Evolutionary conservation across 2,329 filamentous ascomycete species (phyloP).

Genomic region (Drechslerella dactyloides): DNA sequence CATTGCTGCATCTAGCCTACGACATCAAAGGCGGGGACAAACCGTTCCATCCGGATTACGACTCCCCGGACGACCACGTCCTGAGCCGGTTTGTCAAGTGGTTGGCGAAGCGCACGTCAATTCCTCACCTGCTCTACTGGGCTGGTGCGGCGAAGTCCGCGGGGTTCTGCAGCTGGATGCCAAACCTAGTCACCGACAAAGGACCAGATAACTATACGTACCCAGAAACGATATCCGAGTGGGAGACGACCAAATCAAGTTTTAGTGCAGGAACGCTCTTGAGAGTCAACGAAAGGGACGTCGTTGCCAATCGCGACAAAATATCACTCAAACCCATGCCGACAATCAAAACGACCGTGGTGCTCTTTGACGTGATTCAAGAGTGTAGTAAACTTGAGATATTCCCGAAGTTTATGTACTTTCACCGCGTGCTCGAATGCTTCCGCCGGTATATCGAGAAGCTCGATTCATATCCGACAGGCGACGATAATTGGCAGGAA

Average conservation of each 20-base stretch:
- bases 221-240: background rate
- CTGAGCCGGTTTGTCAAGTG: background rate
- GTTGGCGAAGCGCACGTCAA: background rate
- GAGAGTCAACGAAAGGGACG: background rate
- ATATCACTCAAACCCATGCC: background rate
- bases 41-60: background rate
- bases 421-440: background rate
- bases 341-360: background rate
- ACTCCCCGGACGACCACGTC: background rate
- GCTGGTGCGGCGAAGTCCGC: background rate
- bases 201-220: background rate
- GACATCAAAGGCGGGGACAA: background rate
- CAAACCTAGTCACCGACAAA: background rate
- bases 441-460: background rate
- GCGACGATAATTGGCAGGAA: background rate
- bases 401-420: background rate
- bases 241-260: background rate
- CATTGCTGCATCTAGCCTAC: background rate
- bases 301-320: background rate
- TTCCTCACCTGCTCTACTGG: background rate
- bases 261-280: slow-evolving; percentile 3
- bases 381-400: background rate
- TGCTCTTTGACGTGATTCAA: background rate
- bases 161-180: slow-evolving; percentile 5
- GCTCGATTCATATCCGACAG: background rate